Evolutionary conservation across 352 stramenopile genomes (phyloP), one percentile per base, ranked within the genome.

Genomic region (Phytophthora constricta): DNA sequence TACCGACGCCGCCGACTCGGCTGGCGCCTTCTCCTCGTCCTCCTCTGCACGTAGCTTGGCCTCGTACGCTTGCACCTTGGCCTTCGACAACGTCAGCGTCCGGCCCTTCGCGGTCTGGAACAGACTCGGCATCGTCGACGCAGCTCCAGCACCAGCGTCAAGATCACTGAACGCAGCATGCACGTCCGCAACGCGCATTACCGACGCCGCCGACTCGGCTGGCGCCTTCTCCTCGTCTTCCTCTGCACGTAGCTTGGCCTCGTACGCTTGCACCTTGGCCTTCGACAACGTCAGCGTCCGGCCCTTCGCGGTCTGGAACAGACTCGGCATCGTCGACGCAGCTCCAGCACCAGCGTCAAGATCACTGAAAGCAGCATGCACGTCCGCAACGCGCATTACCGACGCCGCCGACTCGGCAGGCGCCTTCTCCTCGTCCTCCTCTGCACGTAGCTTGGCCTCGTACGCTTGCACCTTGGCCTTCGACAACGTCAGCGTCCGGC

Each of bases 101-200:
- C 70, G 69, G 4, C 59, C 65, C 22, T 49, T 68, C 14, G 58
- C 64, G 22, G 64, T 68, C 50, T 63, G 23, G 50, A 67, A 69
- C 13, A 37, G 13, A 37, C 31, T 37, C 13, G 31, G 7, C 31
- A 37, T 13, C 31, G 5, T 37, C 31, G 31, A 37, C 31, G 7
- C 13, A n/a, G n/a, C n/a, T n/a, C n/a, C n/a, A n/a, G n/a, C n/a
- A n/a, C n/a, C n/a, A n/a, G n/a, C n/a, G n/a, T n/a, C n/a, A n/a
- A n/a, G n/a, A n/a, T n/a, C n/a, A n/a, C n/a, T n/a, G n/a, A n/a
- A n/a, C n/a, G n/a, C n/a, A n/a, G n/a, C n/a, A n/a, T n/a, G n/a
- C n/a, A n/a, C n/a, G n/a, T n/a, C n/a, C n/a, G n/a, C n/a, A n/a
- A n/a, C n/a, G n/a, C n/a, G n/a, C n/a, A n/a, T n/a, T n/a, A n/a